Percentiles rank a stretch among this genome's conserved stretches.
Evolutionary conservation across 2,329 filamentous ascomycete genomes (phyloP).

Genomic region (Emergomyces orientalis): DNA sequence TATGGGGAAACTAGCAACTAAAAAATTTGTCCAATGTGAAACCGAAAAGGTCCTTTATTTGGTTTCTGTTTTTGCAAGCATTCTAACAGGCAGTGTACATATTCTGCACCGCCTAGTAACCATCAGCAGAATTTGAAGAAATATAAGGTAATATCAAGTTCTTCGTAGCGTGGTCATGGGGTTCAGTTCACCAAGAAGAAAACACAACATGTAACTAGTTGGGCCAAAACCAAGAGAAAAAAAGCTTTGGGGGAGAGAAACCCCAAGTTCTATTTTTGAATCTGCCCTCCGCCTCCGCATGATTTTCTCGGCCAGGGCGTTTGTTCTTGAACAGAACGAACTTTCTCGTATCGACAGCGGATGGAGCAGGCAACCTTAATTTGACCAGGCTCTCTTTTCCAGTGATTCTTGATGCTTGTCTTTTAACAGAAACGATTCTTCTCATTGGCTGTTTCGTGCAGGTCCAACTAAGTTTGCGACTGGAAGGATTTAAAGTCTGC

Average conservation of each 20-base stretch:
- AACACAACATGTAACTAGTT: too few relatives aligned
- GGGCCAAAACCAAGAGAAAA: background rate
- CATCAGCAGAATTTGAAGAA: background rate
- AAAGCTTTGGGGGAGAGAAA: background rate
- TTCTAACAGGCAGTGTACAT: background rate
- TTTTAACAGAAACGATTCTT: background rate
- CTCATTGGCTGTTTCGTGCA: background rate
- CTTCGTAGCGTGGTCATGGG: too few relatives aligned
- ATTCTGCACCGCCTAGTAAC: background rate
- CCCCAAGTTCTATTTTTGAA: background rate
- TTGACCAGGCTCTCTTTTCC: background rate
- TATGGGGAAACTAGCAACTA: background rate
- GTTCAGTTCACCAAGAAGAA: too few relatives aligned
- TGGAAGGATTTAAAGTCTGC: background rate
- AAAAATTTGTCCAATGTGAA: background rate
- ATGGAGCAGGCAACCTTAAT: slow-evolving; percentile 5
- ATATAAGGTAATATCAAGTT: background rate
- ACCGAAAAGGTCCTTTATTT: background rate
- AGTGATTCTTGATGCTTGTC: too few relatives aligned
- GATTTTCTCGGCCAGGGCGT: background rate
- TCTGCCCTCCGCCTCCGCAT: background rate
- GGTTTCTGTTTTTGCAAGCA: background rate
- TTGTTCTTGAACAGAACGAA: background rate
- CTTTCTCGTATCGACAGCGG: background rate
- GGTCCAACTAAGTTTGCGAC: background rate